Base-by-base conservation (phyloP, 2,329 filamentous ascomycete species). In the Xylaria digitata region DNA sequence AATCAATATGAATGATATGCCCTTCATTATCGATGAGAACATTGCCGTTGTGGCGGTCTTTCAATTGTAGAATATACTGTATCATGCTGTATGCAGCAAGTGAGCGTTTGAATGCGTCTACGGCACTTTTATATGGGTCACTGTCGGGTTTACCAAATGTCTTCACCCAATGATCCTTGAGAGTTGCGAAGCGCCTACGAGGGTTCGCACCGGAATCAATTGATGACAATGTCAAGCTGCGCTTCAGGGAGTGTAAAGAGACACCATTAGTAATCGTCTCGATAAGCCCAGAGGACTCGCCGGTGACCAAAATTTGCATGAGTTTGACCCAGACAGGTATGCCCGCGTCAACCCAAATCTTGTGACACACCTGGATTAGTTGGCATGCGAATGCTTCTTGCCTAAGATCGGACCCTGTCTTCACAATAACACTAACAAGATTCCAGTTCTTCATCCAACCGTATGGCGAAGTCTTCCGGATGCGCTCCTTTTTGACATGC, bases 381-480 rank as follows among this genome's bases (percentile, higher is more conserved):
- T 96, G 92, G 77, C 92, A 95, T 6, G 92, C 92, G 78, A 96
- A 96, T 0, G 92, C 92, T 79, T 96, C 92, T 80, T 96, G 92
- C 57, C 92, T 86, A 68, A 96, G 82, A 79, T 96, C 92, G 2
- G 91, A 91, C 2, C 92, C 92, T 11, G 92, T 96, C 82, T 96
- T 96, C 73, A 96, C 90, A 75, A 96, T 96, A 66, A 96, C 92
- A 75, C 91, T 94, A 69, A 96, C 85, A 26, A 96, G 84, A 75
- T 96, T 92, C 92, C 92, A 96, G 75, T 94, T 95, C 81, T 92
- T 92, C 89, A 94, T 93, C 88, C 91, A 93, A 9, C 92, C 92
- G 75, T 94, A 96, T 0, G 92, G 92, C 0, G 92, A 95, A 1
- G 92, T 92, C 73, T 92, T 91, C 68, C 92, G 87, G 76, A 96